Evolutionary conservation across 257 asterid species (phyloP).

Genomic region (Ocimum tenuiflorum): DNA sequence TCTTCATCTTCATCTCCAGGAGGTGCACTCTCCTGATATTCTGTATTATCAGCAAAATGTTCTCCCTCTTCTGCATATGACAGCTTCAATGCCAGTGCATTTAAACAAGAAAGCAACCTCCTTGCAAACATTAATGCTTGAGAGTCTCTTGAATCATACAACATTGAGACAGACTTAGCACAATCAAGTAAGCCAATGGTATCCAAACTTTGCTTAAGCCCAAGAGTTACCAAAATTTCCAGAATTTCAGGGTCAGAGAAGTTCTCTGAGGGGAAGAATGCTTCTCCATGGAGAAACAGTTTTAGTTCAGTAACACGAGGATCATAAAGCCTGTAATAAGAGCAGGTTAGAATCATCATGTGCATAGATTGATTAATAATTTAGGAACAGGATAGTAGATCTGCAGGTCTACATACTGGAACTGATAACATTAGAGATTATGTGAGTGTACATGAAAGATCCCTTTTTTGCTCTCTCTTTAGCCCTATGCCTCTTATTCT

Average conservation of each 20-base stretch:
- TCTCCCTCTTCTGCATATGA: constrained; percentile 32
- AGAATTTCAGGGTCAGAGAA: constrained; percentile 63
- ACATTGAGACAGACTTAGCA: constrained; percentile 76
- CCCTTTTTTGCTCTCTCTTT: no score
- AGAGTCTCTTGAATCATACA: constrained; percentile 40
- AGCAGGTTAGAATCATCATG: constrained; percentile 19
- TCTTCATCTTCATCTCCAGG: constrained; percentile 35
- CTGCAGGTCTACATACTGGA: no score
- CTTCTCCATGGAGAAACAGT: constrained; percentile 50
- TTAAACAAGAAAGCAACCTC: constrained; percentile 69
- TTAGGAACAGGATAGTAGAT: background rate
- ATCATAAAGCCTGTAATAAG: constrained; percentile 77
- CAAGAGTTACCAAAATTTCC: constrained; percentile 64
- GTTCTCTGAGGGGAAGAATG: constrained; percentile 73
- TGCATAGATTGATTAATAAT: background rate
- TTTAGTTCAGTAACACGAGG: constrained; percentile 70
- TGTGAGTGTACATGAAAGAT: no score
- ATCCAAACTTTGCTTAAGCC: constrained; percentile 67
- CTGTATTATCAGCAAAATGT: constrained; percentile 31
- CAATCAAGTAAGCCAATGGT: constrained; percentile 71
- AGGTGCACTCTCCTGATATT: constrained; percentile 30
- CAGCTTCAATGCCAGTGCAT: constrained; percentile 46
- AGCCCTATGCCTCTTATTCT: no score
- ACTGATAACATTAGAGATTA: no score
- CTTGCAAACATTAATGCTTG: constrained; percentile 44